A percentile compares a stretch with the other conserved stretches of the same genome.
These are phyloP conservation scores for Ascochyta pisi DNA, from an alignment of 2,329 filamentous ascomycete genomes.

Conservation along the genomic window DNA sequence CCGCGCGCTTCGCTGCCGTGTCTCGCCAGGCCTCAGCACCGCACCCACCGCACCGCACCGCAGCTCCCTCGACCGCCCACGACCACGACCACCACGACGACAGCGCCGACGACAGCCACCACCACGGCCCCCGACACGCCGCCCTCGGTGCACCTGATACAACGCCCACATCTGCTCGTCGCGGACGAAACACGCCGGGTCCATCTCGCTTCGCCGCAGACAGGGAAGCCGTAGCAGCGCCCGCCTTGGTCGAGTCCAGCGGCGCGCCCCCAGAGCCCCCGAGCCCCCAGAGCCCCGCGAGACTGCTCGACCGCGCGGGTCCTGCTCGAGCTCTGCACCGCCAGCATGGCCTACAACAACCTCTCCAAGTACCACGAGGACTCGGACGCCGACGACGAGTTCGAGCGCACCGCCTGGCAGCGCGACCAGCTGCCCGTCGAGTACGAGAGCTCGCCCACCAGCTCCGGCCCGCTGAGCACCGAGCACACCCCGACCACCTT, in stretches of 20 bases:
- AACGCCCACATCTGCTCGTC: slow-evolving; percentile 6
- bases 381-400: slow-evolving; percentile 78
- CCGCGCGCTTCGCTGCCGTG: slow-evolving; percentile 1
- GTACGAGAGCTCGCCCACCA: slow-evolving; percentile 73
- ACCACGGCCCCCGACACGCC: slow-evolving; percentile 2
- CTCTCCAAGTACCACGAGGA: slow-evolving; percentile 71
- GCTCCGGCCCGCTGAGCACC: slow-evolving; percentile 72
- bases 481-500: slow-evolving; percentile 84
- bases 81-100: neutral
- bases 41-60: neutral
- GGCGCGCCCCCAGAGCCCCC: slow-evolving; percentile 19
- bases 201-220: slow-evolving; percentile 50
- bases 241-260: slow-evolving; percentile 15
- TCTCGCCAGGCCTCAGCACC: slow-evolving; percentile 1
- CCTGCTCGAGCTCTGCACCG: slow-evolving; percentile 18
- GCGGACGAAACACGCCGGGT: slow-evolving; percentile 40
- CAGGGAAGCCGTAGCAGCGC: slow-evolving; percentile 26
- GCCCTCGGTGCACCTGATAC: slow-evolving; percentile 31
- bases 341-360: slow-evolving; percentile 47
- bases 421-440: slow-evolving; percentile 70
- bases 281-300: neutral
- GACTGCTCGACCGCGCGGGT: neutral
- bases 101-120: neutral
- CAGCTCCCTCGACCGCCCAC: neutral
- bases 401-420: slow-evolving; percentile 72